Conservation (phyloP, 768 basidiomycete genomes). For the Chalciporus chontae region DNA sequence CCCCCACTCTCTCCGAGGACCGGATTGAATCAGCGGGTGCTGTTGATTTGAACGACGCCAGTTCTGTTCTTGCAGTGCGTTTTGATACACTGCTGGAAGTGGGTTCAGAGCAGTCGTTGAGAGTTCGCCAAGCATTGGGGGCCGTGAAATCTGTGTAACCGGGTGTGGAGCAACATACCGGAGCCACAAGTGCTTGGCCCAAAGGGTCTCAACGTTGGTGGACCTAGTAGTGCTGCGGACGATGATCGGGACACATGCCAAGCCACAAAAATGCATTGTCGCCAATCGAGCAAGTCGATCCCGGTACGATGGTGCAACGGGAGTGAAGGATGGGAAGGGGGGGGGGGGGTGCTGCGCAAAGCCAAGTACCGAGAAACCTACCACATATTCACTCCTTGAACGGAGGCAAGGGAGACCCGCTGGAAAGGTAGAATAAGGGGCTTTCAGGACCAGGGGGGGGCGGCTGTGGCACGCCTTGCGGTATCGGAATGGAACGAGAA, state of each 20-base stretch:
- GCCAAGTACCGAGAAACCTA: not conserved
- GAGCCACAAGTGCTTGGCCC: not conserved
- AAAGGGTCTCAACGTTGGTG: not conserved
- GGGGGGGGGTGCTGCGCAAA: no score
- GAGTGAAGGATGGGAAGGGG: not conserved
- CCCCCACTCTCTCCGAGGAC: slow-evolving; percentile 18
- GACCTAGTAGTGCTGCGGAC: slow-evolving; percentile 2
- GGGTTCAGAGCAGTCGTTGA: not conserved
- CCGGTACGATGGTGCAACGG: slow-evolving; percentile 1
- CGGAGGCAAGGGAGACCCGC: no score
- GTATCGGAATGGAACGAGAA: no score
- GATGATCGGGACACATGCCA: not conserved
- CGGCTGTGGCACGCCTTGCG: no score
- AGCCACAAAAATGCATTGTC: slow-evolving; percentile 18
- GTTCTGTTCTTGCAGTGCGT: slow-evolving; percentile 4
- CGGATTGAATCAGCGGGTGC: slow-evolving; percentile 1
- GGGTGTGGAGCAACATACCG: not conserved
- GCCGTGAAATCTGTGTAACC: not conserved
- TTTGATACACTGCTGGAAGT: not conserved
- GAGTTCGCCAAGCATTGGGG: not conserved
- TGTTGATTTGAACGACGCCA: not conserved
- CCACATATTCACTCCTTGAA: no score
- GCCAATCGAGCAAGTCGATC: slow-evolving; percentile 1
- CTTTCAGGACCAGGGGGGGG: no score
- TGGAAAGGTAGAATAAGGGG: no score